phyloP scores from a whole-genome alignment of 2,329 filamentous ascomycete species.

The Pseudopyricularia cyperi region DNA sequence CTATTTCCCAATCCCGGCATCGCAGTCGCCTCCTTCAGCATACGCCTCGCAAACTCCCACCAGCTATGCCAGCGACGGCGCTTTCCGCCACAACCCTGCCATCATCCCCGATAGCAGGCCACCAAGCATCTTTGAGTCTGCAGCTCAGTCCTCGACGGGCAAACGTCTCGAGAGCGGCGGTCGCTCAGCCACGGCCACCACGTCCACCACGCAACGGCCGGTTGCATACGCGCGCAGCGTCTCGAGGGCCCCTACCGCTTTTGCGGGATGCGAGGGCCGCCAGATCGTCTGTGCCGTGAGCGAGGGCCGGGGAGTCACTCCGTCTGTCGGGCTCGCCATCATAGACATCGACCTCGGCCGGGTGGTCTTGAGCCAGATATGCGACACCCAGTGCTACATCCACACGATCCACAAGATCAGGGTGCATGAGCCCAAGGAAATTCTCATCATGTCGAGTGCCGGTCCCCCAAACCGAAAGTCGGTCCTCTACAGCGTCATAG shows the following conservation, averaged over 20 bases:
- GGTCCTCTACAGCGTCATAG: slow-evolving; percentile 60
- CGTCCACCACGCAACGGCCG: neutral
- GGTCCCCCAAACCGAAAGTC: slow-evolving; percentile 53
- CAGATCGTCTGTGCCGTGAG: slow-evolving; percentile 79
- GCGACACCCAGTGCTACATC: slow-evolving; percentile 84
- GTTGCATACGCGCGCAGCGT: neutral
- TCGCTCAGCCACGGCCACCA: neutral
- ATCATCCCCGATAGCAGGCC: neutral
- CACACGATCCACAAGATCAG: slow-evolving; percentile 77
- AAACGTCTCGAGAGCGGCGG: neutral
- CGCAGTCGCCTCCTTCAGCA: neutral
- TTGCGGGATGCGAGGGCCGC: neutral
- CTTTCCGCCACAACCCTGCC: no score
- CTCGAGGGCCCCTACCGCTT: neutral
- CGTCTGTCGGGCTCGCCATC: slow-evolving; percentile 74
- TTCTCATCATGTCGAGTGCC: slow-evolving; percentile 65
- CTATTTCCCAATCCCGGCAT: neutral
- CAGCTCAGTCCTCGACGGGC: neutral
- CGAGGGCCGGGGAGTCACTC: slow-evolving; percentile 77
- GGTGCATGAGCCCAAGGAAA: slow-evolving; percentile 66
- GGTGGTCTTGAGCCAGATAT: slow-evolving; percentile 77
- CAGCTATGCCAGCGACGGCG: neutral
- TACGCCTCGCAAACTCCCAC: neutral
- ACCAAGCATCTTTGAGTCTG: neutral
- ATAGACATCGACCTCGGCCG: slow-evolving; percentile 78